phyloP scores from a whole-genome alignment of 2,329 filamentous ascomycete genomes.

The Corinectria fuckeliana region DNA sequence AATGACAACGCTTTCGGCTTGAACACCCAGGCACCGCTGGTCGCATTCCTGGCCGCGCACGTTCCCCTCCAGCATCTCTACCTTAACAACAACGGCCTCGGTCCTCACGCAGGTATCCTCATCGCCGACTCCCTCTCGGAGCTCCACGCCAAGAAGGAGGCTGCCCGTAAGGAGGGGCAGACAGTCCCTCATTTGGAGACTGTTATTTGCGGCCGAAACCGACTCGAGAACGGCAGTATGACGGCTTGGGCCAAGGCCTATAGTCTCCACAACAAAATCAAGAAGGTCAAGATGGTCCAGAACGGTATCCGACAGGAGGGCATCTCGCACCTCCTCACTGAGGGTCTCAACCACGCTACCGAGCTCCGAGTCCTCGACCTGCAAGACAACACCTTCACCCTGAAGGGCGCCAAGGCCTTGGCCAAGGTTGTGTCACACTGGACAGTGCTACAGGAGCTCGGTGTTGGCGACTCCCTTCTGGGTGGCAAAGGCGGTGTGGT shows the following conservation, averaged over 20 bases:
- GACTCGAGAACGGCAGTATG: slow-evolving; percentile 96
- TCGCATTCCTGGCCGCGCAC: slow-evolving; percentile 88
- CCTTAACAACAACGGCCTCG: slow-evolving; percentile 97
- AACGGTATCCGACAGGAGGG: slow-evolving; percentile 97
- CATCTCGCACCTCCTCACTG: slow-evolving; percentile 78
- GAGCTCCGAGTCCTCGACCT: slow-evolving; percentile 81
- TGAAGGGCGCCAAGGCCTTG: slow-evolving; percentile 78
- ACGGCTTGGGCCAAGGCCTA: slow-evolving; percentile 90
- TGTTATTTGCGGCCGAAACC: slow-evolving; percentile 95
- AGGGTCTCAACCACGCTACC: slow-evolving; percentile 76
- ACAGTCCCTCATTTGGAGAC: slow-evolving; percentile 87
- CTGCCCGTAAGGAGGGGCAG: slow-evolving; percentile 73
- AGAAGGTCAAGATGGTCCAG: slow-evolving; percentile 94
- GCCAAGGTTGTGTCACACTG: slow-evolving; percentile 77
- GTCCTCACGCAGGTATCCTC: slow-evolving; percentile 86
- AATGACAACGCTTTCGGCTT: slow-evolving; percentile 98
- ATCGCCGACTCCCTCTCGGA: slow-evolving; percentile 86
- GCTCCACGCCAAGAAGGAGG: slow-evolving; percentile 84
- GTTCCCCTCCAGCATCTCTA: slow-evolving; percentile 91
- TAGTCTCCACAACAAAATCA: slow-evolving; percentile 80
- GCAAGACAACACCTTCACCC: slow-evolving; percentile 97
- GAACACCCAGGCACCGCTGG: slow-evolving; percentile 90
- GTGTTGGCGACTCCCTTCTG: slow-evolving; percentile 87
- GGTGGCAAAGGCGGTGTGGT: slow-evolving; percentile 77
- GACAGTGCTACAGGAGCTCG: slow-evolving; percentile 80